Conservation (phyloP, 1,284 basidiomycete species). For the Athelia psychrophila region DNA sequence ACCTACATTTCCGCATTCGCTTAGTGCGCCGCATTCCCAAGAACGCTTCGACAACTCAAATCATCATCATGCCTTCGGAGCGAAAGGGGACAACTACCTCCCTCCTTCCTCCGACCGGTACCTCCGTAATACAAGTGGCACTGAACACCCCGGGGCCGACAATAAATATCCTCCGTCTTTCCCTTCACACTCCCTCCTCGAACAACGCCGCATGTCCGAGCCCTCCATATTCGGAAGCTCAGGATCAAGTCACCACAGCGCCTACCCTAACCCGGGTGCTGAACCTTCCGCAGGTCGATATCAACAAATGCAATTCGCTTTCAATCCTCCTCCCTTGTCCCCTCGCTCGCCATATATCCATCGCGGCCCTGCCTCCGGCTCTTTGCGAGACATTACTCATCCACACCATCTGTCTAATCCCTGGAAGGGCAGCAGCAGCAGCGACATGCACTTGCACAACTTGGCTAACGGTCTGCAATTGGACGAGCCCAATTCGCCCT, state of each 20-base stretch:
- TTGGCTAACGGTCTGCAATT: conserved; percentile 29
- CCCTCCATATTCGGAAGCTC: conserved; percentile 41
- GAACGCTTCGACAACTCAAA: conserved; percentile 35
- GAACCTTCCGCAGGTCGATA: conserved; percentile 17
- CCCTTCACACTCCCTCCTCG: conserved; percentile 31
- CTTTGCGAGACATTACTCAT: conserved; percentile 35
- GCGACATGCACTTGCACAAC: conserved; percentile 19
- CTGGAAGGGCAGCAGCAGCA: conserved; percentile 27
- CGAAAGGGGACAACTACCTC: conserved; percentile 1
- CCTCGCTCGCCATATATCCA: conserved; percentile 32
- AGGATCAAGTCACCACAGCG: conserved; percentile 17
- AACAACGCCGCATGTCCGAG: conserved; percentile 65
- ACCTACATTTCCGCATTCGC: conserved; percentile 36
- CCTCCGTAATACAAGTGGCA: conserved; percentile 25
- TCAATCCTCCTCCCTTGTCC: conserved; percentile 24
- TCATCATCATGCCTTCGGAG: conserved; percentile 27
- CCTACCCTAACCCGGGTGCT: conserved; percentile 30
- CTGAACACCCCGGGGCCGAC: conserved; percentile 26
- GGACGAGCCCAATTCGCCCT: conserved; percentile 47
- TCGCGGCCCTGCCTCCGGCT: conserved; percentile 37
- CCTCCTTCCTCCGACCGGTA: conserved; percentile 28
- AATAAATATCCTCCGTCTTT: conserved; percentile 38
- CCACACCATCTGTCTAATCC: conserved; percentile 25
- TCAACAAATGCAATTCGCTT: conserved; percentile 1
- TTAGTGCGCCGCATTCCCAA: conserved; percentile 42